Conservation (phyloP, 2,329 filamentous ascomycete species). For the Alternaria ethzedia region DNA sequence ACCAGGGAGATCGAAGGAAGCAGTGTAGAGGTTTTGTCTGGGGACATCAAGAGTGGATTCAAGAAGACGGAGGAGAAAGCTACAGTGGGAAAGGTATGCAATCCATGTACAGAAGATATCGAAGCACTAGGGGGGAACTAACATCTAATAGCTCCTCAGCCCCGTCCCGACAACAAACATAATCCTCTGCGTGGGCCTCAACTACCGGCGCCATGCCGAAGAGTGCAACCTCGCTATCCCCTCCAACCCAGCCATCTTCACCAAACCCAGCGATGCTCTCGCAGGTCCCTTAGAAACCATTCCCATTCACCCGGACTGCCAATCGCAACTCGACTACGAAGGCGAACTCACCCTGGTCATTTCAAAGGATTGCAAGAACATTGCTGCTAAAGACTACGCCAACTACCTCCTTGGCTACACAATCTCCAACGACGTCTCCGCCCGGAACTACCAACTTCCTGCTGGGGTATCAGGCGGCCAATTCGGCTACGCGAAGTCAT, state of each 20-base stretch:
- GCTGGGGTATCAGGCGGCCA: slow-evolving; percentile 42
- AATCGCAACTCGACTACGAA: slow-evolving; percentile 46
- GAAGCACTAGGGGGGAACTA: background rate
- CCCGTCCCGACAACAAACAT: slow-evolving; percentile 39
- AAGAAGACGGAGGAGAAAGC: slow-evolving; percentile 34
- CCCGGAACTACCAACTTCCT: slow-evolving; percentile 59
- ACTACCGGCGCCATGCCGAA: slow-evolving; percentile 44
- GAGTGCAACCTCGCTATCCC: slow-evolving; percentile 44
- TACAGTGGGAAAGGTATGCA: slow-evolving; percentile 30
- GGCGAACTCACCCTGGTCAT: slow-evolving; percentile 48
- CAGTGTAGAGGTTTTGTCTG: slow-evolving; percentile 37
- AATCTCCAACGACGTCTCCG: slow-evolving; percentile 68
- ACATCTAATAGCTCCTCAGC: slow-evolving; percentile 25
- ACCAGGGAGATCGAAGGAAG: slow-evolving; percentile 41
- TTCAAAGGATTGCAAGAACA: slow-evolving; percentile 43
- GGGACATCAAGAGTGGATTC: slow-evolving; percentile 38
- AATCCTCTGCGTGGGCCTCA: slow-evolving; percentile 44
- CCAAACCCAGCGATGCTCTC: slow-evolving; percentile 45
- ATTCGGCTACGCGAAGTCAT: slow-evolving; percentile 53
- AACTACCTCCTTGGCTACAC: slow-evolving; percentile 70
- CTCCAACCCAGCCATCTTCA: slow-evolving; percentile 43
- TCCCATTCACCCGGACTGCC: slow-evolving; percentile 40
- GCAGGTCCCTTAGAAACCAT: slow-evolving; percentile 40
- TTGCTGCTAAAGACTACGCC: slow-evolving; percentile 60
- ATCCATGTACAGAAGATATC: too few species aligned